Conservation (phyloP, 495 filamentous ascomycete species). For the Saxophila tyrrhenica region DNA sequence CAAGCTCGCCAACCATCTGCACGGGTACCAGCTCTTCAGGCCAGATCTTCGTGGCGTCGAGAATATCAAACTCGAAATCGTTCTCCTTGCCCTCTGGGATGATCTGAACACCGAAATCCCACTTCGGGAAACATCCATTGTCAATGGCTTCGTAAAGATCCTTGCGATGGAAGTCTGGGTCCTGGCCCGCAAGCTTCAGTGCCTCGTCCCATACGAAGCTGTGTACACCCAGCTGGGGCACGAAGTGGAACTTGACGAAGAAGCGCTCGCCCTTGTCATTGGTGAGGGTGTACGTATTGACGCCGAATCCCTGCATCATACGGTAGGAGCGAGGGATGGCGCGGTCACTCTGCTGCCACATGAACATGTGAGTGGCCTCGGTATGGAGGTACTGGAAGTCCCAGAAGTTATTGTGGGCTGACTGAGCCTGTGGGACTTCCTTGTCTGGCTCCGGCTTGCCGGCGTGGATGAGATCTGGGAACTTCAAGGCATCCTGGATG, state of each 20-base stretch:
- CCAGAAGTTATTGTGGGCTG: conserved; percentile 55
- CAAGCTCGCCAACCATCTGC: conserved; percentile 67
- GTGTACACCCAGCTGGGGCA: conserved; percentile 67
- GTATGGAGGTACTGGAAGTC: conserved; percentile 52
- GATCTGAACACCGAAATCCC: conserved; percentile 73
- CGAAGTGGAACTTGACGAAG: conserved; percentile 79
- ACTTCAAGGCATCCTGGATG: conserved; percentile 54
- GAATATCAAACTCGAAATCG: conserved; percentile 81
- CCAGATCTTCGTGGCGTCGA: conserved; percentile 90
- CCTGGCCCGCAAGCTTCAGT: conserved; percentile 66
- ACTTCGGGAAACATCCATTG: conserved; percentile 59
- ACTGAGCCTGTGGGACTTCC: conserved; percentile 53
- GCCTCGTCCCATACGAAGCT: conserved; percentile 85
- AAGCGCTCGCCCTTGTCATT: conserved; percentile 59
- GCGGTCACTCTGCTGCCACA: conserved; percentile 72
- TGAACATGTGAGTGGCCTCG: conserved; percentile 76
- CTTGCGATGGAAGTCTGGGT: conserved; percentile 82
- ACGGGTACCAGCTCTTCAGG: conserved; percentile 74
- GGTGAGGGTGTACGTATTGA: conserved; percentile 67
- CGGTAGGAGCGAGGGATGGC: conserved; percentile 68
- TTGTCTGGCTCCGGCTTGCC: conserved; percentile 76
- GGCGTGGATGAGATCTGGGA: conserved; percentile 66
- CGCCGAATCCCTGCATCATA: conserved; percentile 90
- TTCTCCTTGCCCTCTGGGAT: conserved; percentile 60
- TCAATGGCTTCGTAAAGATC: conserved; percentile 76